Evolutionary conservation across 768 basidiomycete genomes (phyloP).

Genomic region (Erythrobasidium yunnanense): DNA sequence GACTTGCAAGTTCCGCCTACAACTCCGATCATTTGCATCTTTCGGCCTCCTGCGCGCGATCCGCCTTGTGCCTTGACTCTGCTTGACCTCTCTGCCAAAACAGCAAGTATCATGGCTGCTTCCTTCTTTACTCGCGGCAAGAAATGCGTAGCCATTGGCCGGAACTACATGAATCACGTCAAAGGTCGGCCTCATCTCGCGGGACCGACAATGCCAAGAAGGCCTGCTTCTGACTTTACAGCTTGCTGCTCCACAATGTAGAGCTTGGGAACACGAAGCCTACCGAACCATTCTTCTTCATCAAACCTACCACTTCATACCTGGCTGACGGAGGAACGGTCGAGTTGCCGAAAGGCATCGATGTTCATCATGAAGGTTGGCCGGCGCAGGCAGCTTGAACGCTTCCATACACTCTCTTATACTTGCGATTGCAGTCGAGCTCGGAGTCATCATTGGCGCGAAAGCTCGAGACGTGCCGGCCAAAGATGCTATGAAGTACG

Average conservation of each 20-base stretch:
- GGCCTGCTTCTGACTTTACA: slow-evolving; percentile 46
- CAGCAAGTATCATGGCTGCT: slow-evolving; percentile 12
- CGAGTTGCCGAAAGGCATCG: slow-evolving; percentile 72
- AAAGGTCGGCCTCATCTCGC: no score
- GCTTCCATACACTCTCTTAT: not conserved
- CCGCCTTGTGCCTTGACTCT: no score
- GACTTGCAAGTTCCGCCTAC: no score
- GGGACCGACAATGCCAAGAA: no score
- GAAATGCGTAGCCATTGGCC: slow-evolving; percentile 87
- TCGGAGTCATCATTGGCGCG: slow-evolving; percentile 91
- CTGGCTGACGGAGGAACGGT: slow-evolving; percentile 62
- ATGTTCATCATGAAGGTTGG: slow-evolving; percentile 92
- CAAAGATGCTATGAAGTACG: slow-evolving; percentile 58
- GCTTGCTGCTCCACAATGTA: slow-evolving; percentile 77
- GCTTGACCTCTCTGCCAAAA: not conserved
- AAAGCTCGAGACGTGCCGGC: slow-evolving; percentile 68
- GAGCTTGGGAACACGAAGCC: slow-evolving; percentile 81
- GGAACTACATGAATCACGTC: slow-evolving; percentile 59
- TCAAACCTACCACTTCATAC: slow-evolving; percentile 91
- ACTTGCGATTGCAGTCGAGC: slow-evolving; percentile 57
- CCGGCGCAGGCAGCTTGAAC: slow-evolving; percentile 39
- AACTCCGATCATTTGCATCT: no score
- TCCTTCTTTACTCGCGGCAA: slow-evolving; percentile 24
- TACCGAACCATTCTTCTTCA: slow-evolving; percentile 94
- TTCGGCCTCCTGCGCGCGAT: no score